A percentile compares a stretch with the other conserved stretches of the same genome.
Evolutionary conservation across 768 basidiomycete genomes (phyloP).

Genomic region (Mycena venus): DNA sequence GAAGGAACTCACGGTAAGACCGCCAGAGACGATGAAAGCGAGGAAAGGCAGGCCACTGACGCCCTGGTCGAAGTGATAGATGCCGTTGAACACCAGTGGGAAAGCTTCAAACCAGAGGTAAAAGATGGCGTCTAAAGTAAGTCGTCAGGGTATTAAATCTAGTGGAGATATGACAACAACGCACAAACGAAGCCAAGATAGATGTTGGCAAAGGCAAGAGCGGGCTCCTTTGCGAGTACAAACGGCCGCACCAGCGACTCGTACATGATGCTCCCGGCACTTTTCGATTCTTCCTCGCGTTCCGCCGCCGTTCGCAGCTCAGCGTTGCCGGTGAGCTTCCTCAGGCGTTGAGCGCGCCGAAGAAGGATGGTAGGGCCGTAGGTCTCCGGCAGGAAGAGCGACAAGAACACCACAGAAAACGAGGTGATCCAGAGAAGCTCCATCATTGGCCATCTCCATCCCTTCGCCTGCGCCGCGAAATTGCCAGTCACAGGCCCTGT

Average conservation of each 20-base stretch:
- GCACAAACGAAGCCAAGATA: conserved; percentile 45
- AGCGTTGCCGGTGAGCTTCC: conserved; percentile 43
- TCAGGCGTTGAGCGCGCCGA: conserved; percentile 44
- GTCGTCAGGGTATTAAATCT: too few species aligned
- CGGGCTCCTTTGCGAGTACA: conserved; percentile 44
- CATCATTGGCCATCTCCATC: conserved; percentile 7
- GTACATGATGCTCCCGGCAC: conserved; percentile 28
- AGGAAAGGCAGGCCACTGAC: too few species aligned
- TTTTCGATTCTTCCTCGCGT: conserved; percentile 34
- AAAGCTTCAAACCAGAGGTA: conserved; percentile 50
- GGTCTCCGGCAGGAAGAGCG: conserved; percentile 47
- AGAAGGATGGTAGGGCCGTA: conserved; percentile 40
- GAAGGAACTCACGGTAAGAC: too few species aligned
- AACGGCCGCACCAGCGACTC: conserved; percentile 45
- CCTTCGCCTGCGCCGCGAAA: conserved; percentile 1
- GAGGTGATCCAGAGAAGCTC: conserved; percentile 17
- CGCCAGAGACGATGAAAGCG: too few species aligned
- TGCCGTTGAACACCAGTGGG: conserved; percentile 46
- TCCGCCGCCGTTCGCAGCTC: conserved; percentile 40
- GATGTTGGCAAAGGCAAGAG: too few species aligned
- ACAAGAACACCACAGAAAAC: conserved; percentile 38
- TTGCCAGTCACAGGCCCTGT: too few species aligned
- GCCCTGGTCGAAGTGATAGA: conserved; percentile 46
- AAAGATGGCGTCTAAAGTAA: conserved; percentile 44
- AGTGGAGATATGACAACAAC: too few species aligned